Evolutionary conservation across 305 asterid genomes (phyloP).

Genomic region (Solanum aculeatissimum): DNA sequence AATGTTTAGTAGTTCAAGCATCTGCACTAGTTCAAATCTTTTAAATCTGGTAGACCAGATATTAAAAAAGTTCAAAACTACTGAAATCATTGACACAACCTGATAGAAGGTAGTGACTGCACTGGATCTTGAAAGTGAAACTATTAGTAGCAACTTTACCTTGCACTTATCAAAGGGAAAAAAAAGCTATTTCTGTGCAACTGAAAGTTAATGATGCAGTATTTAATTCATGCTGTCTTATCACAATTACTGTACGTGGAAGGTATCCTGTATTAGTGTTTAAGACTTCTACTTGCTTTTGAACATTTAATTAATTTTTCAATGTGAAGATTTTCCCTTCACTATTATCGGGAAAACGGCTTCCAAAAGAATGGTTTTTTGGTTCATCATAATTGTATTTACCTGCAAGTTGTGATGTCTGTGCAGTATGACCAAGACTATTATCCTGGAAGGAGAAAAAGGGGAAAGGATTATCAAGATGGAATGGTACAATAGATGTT

Average conservation of each 20-base stretch:
- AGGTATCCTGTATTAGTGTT: not conserved
- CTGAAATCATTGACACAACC: not conserved
- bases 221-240: not conserved
- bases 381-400: not conserved
- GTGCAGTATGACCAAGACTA: constrained; percentile 87
- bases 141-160: not conserved
- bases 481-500: constrained; percentile 53
- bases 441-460: constrained; percentile 93
- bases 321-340: not conserved
- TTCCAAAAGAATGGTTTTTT: not conserved
- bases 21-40: not conserved
- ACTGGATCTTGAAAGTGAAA: not conserved
- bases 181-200: not conserved
- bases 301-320: not conserved
- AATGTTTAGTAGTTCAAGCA: not conserved
- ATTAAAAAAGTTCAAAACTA: not conserved
- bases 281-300: not conserved
- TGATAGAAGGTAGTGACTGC: not conserved
- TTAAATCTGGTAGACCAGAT: not conserved
- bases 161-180: not conserved
- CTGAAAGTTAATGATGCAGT: not conserved
- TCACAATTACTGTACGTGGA: not conserved
- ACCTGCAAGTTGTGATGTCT: not conserved
- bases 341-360: not conserved
- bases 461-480: constrained; percentile 87